Evolutionary conservation across 306 rosid species (phyloP).

Genomic region (Pyrus betulifolia): DNA sequence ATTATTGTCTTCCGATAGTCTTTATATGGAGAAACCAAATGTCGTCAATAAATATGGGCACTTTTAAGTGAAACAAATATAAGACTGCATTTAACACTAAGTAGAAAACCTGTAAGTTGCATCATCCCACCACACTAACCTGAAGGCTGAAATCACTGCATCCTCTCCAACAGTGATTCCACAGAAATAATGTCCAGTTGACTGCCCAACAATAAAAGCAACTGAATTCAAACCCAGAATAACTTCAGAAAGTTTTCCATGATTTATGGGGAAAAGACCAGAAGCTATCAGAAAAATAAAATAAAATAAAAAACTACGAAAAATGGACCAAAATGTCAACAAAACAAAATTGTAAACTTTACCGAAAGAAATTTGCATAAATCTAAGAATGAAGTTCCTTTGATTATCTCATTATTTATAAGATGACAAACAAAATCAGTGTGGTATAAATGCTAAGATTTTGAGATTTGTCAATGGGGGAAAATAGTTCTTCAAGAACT

Average conservation of each 20-base stretch:
- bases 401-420: too few relatives aligned
- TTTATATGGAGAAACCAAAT: conserved; percentile 25
- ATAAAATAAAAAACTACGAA: not conserved
- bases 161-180: conserved; percentile 88
- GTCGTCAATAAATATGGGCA: conserved; percentile 14
- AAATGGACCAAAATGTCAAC: not conserved
- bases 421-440: too few relatives aligned
- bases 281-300: not conserved
- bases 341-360: not conserved
- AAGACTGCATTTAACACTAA: not conserved
- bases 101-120: not conserved
- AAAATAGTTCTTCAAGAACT: too few relatives aligned
- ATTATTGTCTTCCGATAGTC: conserved; percentile 84
- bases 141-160: conserved; percentile 97
- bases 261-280: conserved; percentile 19
- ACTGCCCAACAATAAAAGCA: conserved; percentile 99
- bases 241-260: conserved; percentile 69
- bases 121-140: conserved; percentile 42
- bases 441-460: too few relatives aligned
- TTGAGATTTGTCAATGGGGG: too few relatives aligned
- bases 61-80: not conserved
- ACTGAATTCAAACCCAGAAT: conserved; percentile 98
- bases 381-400: too few relatives aligned
- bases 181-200: conserved; percentile 84
- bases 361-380: not conserved